phyloP scores from a whole-genome alignment of 176 grass and related monocot genomes.

The Otatea glauca region DNA sequence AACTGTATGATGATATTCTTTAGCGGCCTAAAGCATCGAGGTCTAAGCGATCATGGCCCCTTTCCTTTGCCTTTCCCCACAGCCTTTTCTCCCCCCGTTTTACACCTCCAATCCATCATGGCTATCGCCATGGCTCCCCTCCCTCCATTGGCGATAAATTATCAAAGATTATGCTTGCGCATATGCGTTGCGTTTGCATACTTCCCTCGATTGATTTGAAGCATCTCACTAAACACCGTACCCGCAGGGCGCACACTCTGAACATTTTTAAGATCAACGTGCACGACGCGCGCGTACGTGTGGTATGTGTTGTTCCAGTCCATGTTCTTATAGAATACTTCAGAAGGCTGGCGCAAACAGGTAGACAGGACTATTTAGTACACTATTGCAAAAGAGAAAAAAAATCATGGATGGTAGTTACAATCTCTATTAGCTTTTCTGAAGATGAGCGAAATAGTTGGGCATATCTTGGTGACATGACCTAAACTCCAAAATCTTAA shows the following conservation, averaged over 20 bases:
- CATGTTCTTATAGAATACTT: background rate
- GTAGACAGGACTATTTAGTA: background rate
- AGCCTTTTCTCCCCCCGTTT: background rate
- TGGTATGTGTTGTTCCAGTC: background rate
- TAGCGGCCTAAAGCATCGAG: constrained; percentile 28
- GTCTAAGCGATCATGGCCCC: constrained; percentile 40
- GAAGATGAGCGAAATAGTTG: background rate
- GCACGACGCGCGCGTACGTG: background rate
- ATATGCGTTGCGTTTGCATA: background rate
- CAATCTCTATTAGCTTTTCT: background rate
- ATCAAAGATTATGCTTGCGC: background rate
- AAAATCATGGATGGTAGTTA: background rate
- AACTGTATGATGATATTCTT: constrained; percentile 34
- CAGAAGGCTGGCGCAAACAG: background rate
- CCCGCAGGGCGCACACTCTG: background rate
- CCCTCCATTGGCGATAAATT: background rate
- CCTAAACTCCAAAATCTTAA: background rate
- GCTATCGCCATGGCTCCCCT: constrained; percentile 48
- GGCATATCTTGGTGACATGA: too few species aligned
- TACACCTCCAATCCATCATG: constrained; percentile 23
- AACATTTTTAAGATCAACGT: background rate
- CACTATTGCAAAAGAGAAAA: background rate
- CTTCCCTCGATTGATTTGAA: background rate
- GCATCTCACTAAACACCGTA: background rate
- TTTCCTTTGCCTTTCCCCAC: constrained; percentile 44